A percentile compares a stretch with the other conserved stretches of the same genome.
Evolutionary conservation across 2,329 filamentous ascomycete genomes (phyloP).

Genomic region (Aspergillus flavus): DNA sequence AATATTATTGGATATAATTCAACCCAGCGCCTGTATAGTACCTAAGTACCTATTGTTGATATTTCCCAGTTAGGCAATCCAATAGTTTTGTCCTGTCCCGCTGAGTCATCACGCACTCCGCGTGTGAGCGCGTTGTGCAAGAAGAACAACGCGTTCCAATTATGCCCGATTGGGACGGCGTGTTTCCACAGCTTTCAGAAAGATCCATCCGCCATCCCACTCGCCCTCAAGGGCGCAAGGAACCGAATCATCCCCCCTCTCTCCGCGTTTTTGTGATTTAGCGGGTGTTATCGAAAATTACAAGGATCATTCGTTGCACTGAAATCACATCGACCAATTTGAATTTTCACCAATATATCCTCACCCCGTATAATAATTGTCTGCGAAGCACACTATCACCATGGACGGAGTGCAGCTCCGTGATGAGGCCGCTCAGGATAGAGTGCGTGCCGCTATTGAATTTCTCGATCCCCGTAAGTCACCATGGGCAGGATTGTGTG

Average conservation of each 20-base stretch:
- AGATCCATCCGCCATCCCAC: conserved; percentile 26
- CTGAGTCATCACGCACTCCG: conserved; percentile 14
- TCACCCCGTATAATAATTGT: conserved; percentile 8
- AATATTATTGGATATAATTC: conserved; percentile 3
- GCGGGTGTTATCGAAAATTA: not conserved
- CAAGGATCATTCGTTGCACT: conserved; percentile 4
- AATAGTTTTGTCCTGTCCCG: not conserved
- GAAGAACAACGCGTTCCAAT: conserved; percentile 34
- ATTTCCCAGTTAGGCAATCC: not conserved
- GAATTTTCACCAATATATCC: conserved; percentile 12
- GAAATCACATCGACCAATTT: conserved; percentile 13
- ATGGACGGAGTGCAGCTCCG: conserved; percentile 78
- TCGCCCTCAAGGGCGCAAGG: conserved; percentile 14
- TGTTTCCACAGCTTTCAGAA: conserved; percentile 21
- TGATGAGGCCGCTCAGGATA: conserved; percentile 82
- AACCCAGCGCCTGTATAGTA: not conserved
- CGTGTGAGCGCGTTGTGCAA: conserved; percentile 11
- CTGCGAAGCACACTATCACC: conserved; percentile 21
- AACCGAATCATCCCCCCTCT: conserved; percentile 10
- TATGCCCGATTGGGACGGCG: conserved; percentile 36
- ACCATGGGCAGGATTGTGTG: not conserved
- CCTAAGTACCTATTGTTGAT: not conserved
- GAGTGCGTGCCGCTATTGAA: conserved; percentile 83
- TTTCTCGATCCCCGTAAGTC: conserved; percentile 87
- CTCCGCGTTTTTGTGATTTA: not conserved